These are phyloP conservation scores for Bipolaris victoriae DNA, from an alignment of 2,329 filamentous ascomycete genomes.

Conservation along the genomic window DNA sequence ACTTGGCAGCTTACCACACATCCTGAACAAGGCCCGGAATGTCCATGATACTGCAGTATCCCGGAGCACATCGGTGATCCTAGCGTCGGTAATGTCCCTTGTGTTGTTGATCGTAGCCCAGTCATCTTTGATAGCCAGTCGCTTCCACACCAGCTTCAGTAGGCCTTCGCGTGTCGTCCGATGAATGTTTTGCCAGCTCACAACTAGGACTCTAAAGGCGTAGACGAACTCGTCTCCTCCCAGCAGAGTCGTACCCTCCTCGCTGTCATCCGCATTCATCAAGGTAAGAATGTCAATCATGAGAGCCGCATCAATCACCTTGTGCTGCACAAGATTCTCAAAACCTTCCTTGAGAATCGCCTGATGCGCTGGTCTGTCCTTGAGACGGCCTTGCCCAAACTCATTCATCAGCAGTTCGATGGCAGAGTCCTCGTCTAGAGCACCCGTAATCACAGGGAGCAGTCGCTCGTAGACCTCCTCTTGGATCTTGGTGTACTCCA, in stretches of 20 bases:
- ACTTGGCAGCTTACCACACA: conserved; percentile 59
- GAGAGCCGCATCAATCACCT: conserved; percentile 65
- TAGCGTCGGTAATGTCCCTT: conserved; percentile 71
- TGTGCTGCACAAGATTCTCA: conserved; percentile 71
- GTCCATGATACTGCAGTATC: conserved; percentile 72
- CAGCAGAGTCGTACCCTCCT: conserved; percentile 50
- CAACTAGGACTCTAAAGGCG: conserved; percentile 66
- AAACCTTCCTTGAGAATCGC: conserved; percentile 75
- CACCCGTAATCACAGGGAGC: conserved; percentile 68
- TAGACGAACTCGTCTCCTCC: conserved; percentile 71
- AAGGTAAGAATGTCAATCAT: conserved; percentile 81
- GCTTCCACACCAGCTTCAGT: conserved; percentile 79
- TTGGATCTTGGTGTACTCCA: conserved; percentile 78
- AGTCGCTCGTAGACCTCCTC: conserved; percentile 76
- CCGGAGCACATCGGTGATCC: conserved; percentile 66
- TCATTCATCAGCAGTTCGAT: conserved; percentile 75
- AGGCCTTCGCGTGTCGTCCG: conserved; percentile 54
- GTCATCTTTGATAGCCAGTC: conserved; percentile 81
- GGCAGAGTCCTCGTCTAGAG: conserved; percentile 81
- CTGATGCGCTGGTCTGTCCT: conserved; percentile 69
- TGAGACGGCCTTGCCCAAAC: conserved; percentile 61
- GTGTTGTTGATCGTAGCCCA: conserved; percentile 83
- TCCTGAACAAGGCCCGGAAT: conserved; percentile 66
- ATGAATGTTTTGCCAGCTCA: conserved; percentile 62
- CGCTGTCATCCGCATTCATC: conserved; percentile 62